Evolutionary conservation across 306 rosid genomes (phyloP).

Genomic region (Erythrophleum fordii): DNA sequence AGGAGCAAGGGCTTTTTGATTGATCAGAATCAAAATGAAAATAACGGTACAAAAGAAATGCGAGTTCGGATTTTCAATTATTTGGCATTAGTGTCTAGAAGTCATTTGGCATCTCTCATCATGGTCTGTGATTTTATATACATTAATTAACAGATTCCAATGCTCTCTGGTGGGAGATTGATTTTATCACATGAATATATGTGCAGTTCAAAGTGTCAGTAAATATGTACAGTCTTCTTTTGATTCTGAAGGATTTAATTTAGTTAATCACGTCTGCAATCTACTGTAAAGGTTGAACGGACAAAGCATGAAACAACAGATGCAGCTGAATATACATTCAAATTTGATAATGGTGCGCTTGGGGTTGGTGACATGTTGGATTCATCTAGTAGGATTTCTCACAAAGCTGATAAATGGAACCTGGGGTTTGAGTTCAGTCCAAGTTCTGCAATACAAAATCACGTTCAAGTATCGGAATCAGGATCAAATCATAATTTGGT

Average conservation of each 20-base stretch:
- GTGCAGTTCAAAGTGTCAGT: neutral
- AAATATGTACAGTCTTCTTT: neutral
- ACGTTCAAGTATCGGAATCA: constrained; percentile 39
- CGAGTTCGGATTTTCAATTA: constrained; percentile 49
- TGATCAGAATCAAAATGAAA: constrained; percentile 34
- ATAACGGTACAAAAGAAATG: constrained; percentile 31
- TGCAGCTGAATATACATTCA: constrained; percentile 39
- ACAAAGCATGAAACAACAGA: constrained; percentile 38
- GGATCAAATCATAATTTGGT: constrained; percentile 54
- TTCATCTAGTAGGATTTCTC: constrained; percentile 51
- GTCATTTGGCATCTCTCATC: neutral
- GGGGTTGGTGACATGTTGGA: constrained; percentile 41
- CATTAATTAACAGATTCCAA: neutral
- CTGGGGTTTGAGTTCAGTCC: constrained; percentile 59
- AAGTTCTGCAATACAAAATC: constrained; percentile 39
- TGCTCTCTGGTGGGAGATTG: constrained; percentile 23
- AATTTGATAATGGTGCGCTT: constrained; percentile 38
- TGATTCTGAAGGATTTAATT: neutral
- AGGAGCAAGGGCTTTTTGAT: constrained; percentile 44
- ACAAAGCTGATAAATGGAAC: constrained; percentile 51
- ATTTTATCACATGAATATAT: constrained; percentile 7
- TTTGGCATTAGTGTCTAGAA: constrained; percentile 22
- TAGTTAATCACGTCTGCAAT: constrained; percentile 38
- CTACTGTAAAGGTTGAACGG: constrained; percentile 51
- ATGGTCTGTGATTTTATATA: constrained; percentile 19